Percentiles rank a stretch among this genome's conserved stretches.
Conservation (phyloP, 2,329 filamentous ascomycete genomes). For the Aspergillus udagawae region DNA sequence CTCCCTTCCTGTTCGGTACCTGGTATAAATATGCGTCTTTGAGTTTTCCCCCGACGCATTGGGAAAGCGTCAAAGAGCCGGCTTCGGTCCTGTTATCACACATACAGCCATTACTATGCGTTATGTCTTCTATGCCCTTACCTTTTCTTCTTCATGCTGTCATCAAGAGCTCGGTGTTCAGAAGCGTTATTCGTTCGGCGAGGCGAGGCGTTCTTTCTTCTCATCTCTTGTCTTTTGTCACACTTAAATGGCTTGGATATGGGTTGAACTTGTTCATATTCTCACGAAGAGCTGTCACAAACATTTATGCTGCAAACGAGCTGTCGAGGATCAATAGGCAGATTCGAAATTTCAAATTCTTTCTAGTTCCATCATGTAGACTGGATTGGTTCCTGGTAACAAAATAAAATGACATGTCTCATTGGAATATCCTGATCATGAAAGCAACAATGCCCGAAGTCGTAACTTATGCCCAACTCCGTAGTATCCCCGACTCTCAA, state of each 20-base stretch:
- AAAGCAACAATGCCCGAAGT: constrained; percentile 2
- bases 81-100: not conserved
- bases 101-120: not conserved
- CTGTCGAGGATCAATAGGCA: not conserved
- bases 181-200: constrained; percentile 23
- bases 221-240: constrained; percentile 9
- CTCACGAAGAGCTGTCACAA: not conserved
- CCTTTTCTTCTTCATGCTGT: constrained; percentile 5
- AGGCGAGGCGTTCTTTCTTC: constrained; percentile 19
- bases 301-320: not conserved
- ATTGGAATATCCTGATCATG: constrained; percentile 9
- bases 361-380: not conserved
- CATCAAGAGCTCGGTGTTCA: constrained; percentile 25
- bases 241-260: not conserved
- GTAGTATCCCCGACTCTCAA: not conserved
- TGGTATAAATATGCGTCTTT: not conserved
- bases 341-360: not conserved
- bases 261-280: not conserved
- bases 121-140: not conserved
- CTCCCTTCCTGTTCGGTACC: not conserved
- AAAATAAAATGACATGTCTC: constrained; percentile 3
- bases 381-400: not conserved
- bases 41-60: not conserved
- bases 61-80: no score
- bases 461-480: not conserved